A percentile compares a stretch with the other conserved stretches of the same genome.
phyloP scores from a whole-genome alignment of 495 filamentous ascomycete species.

The Penicillium tannophilum region DNA sequence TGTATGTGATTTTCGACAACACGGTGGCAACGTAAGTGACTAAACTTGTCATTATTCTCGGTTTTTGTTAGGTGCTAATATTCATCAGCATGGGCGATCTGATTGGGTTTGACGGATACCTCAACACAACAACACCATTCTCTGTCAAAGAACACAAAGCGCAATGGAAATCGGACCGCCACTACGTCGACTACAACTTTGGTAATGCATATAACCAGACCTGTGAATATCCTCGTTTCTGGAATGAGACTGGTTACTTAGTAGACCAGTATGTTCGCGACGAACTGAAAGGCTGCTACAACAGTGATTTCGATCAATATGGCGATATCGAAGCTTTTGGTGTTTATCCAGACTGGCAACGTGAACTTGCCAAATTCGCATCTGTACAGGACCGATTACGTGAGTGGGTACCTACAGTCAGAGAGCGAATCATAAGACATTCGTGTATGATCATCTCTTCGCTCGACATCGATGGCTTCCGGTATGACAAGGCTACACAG shows the following conservation, averaged over 20 bases:
- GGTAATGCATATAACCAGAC: slow-evolving; percentile 58
- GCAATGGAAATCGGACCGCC: slow-evolving; percentile 58
- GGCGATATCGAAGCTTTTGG: slow-evolving; percentile 71
- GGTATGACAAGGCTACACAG: slow-evolving; percentile 70
- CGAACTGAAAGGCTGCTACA: slow-evolving; percentile 59
- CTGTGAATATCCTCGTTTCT: slow-evolving; percentile 68
- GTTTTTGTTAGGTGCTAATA: not conserved
- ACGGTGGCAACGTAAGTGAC: slow-evolving; percentile 67
- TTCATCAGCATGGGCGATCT: slow-evolving; percentile 63
- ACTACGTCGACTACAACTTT: slow-evolving; percentile 66
- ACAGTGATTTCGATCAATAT: slow-evolving; percentile 74
- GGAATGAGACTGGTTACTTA: slow-evolving; percentile 61
- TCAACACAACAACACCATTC: slow-evolving; percentile 69
- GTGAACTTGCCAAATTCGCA: slow-evolving; percentile 71
- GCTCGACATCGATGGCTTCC: slow-evolving; percentile 71
- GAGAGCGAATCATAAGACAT: slow-evolving; percentile 60
- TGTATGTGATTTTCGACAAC: slow-evolving; percentile 75
- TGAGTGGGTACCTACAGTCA: slow-evolving; percentile 66
- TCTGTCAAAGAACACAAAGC: slow-evolving; percentile 56
- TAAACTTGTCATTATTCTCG: not conserved
- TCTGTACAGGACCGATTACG: slow-evolving; percentile 75
- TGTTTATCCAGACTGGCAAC: slow-evolving; percentile 67
- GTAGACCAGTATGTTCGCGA: slow-evolving; percentile 49
- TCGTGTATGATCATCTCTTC: slow-evolving; percentile 66
- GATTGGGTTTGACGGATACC: slow-evolving; percentile 66